Evolutionary conservation across 108 stramenopile species (phyloP), one percentile per base, ranked within the genome.

Genomic region (Discostella stelligeroides): DNA sequence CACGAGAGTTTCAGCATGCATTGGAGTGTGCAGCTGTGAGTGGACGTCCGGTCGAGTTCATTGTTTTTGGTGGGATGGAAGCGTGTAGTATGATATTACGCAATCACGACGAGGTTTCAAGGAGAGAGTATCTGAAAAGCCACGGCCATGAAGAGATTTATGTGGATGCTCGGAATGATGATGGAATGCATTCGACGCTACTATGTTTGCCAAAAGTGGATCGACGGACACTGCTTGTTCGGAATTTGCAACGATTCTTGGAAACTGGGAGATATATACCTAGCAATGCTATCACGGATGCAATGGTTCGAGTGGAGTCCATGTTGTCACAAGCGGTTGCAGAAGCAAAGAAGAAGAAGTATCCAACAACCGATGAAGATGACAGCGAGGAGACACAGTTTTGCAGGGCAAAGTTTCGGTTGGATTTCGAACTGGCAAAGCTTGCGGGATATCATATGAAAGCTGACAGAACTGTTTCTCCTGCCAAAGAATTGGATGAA

Each of bases 261-360:
- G 41, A 66, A 42, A 82, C 88, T 1, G 92, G 92, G n/a, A 64
- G 78, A 57, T 93, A 88, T 54, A 80, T 93, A 28, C 89, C 89
- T 0, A 67, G 84, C 15, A 51, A 7, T 24, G 88, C 87, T 1
- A 87, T 93, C 66, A 34, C 55, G 0, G 92, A 90, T 62, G 85
- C 86, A 14, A 77, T 74, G 24, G 38, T 70, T 27, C 62, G 90
- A 56, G 80, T 85, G 1, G 74, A 81, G 23, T 53, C 74, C 27
- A 47, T 89, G 30, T 30, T 84, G 39, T 54, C 76, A 43, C 40
- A 63, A 5, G 84, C 79, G 7, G 70, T 50, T 29, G 60, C 45
- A 0, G 70, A 73, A 59, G 63, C 76, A 37, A 66, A 69, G 47
- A 80, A 34, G 6, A 73, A 55, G 24, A 43, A 74, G n/a, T 21